phyloP scores from a whole-genome alignment of 176 grass and related monocot genomes.

The Bonia amplexicaulis region DNA sequence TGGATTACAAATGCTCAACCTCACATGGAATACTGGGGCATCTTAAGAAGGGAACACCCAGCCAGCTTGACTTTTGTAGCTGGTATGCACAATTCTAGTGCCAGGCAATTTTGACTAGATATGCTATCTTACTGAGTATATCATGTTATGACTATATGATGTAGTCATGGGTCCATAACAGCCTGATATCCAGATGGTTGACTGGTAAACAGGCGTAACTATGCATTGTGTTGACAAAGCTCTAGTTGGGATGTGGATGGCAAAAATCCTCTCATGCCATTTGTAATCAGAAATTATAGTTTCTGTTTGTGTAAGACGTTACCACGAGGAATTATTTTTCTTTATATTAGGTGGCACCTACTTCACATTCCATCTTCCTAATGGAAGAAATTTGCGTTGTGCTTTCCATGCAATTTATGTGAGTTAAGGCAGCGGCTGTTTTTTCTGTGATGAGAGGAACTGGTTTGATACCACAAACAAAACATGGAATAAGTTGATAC shows the following conservation, averaged over 20 bases:
- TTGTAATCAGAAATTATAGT: background rate
- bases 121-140: slow-evolving; percentile 8
- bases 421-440: background rate
- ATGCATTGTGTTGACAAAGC: background rate
- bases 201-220: background rate
- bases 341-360: background rate
- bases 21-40: background rate
- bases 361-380: background rate
- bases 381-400: background rate
- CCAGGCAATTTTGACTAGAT: slow-evolving; percentile 7
- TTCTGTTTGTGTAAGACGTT: background rate
- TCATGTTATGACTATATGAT: background rate
- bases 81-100: slow-evolving; percentile 9
- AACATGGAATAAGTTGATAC: background rate
- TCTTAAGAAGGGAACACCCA: background rate
- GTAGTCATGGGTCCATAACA: background rate
- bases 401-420: background rate
- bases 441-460: background rate
- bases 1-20: background rate
- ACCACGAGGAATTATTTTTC: background rate
- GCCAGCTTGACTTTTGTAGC: slow-evolving; percentile 2
- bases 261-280: background rate
- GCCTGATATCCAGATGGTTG: background rate
- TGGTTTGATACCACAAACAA: background rate
- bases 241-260: background rate